phyloP scores from a whole-genome alignment of 352 stramenopile genomes.

The Phytopythium oedochilum region DNA sequence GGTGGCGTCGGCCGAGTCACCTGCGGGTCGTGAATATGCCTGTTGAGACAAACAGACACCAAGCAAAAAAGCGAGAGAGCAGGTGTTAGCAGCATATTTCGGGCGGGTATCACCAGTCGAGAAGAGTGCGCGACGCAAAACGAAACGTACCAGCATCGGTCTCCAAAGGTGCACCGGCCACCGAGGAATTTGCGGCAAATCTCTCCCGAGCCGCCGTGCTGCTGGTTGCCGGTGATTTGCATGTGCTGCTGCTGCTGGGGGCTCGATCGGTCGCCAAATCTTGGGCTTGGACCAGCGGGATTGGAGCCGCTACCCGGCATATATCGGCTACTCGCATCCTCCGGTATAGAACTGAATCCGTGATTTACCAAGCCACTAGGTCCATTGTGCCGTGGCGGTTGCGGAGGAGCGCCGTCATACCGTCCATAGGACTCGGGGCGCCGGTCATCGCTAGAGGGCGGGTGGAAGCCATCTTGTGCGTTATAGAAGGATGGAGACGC shows the following conservation, averaged over 20 bases:
- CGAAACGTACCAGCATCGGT: slow-evolving; percentile 73
- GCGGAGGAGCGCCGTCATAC: background rate
- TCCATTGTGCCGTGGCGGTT: background rate
- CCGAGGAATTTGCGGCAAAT: slow-evolving; percentile 73
- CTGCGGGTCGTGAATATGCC: slow-evolving; percentile 54
- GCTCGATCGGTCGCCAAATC: slow-evolving; percentile 21
- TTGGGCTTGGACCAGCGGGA: slow-evolving; percentile 7
- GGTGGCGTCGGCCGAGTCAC: slow-evolving; percentile 6
- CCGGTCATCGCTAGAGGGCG: background rate
- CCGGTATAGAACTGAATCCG: slow-evolving; percentile 5
- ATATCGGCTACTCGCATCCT: background rate
- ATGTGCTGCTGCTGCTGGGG: slow-evolving; percentile 4
- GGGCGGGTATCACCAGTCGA: too few species aligned
- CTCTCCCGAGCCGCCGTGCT: slow-evolving; percentile 40
- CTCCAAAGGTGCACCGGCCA: slow-evolving; percentile 69
- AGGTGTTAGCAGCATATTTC: background rate
- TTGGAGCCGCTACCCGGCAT: background rate
- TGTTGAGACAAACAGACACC: slow-evolving; percentile 5
- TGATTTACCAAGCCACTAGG: background rate
- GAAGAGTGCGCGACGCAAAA: slow-evolving; percentile 4
- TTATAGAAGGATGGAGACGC: background rate
- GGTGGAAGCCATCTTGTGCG: background rate
- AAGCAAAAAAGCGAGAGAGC: background rate
- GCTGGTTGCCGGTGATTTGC: slow-evolving; percentile 18
- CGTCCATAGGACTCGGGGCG: background rate